phyloP scores from a whole-genome alignment of 805 yeast genomes.

The Candida koratica region DNA sequence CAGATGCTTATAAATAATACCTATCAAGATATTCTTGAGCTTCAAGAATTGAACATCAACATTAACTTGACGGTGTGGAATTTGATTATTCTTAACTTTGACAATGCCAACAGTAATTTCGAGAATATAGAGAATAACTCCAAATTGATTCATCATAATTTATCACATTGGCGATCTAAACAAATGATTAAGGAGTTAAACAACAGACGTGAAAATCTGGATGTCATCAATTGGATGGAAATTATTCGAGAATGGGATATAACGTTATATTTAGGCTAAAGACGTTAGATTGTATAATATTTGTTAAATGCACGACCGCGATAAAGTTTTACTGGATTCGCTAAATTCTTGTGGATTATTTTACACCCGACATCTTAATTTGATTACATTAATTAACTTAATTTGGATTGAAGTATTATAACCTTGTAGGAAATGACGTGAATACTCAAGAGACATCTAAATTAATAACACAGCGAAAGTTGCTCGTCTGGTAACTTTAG shows the following conservation, averaged over 20 bases:
- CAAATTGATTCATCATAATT: constrained; percentile 6
- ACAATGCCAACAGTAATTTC: constrained; percentile 25
- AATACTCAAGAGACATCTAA: too few relatives aligned
- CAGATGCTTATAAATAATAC: constrained; percentile 29
- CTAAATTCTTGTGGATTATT: too few relatives aligned
- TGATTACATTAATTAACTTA: too few relatives aligned
- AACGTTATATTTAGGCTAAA: constrained; percentile 31
- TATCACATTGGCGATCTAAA: constrained; percentile 52
- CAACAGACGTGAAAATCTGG: constrained; percentile 37
- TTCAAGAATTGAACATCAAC: constrained; percentile 5
- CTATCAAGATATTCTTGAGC: constrained; percentile 1
- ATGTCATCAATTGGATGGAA: constrained; percentile 47
- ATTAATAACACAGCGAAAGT: too few relatives aligned
- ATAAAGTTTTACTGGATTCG: constrained; percentile 2
- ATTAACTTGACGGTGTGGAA: constrained; percentile 44
- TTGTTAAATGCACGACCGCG: too few relatives aligned
- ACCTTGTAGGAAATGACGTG: too few relatives aligned
- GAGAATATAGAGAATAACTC: background rate
- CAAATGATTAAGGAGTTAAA: constrained; percentile 52
- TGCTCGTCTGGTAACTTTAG: too few relatives aligned
- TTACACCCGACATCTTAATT: too few relatives aligned
- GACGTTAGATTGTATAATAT: background rate
- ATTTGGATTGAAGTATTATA: too few relatives aligned
- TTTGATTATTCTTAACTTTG: constrained; percentile 29
- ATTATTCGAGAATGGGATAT: constrained; percentile 53